Evolutionary conservation across 108 stramenopile genomes (phyloP), one percentile per base, ranked within the genome.

Genomic region (Nitzschia putrida): DNA sequence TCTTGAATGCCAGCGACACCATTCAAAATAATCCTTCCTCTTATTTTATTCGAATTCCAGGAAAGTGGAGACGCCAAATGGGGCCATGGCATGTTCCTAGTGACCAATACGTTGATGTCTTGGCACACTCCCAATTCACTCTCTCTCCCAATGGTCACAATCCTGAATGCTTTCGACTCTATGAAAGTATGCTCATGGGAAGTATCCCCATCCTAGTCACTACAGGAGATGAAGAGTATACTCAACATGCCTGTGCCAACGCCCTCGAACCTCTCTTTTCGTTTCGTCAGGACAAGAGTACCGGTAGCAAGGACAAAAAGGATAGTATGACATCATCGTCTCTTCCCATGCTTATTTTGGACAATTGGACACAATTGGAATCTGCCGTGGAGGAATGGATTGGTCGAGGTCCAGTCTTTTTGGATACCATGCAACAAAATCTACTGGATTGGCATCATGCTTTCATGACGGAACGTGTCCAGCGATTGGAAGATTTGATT

Each of bases 131-230:
- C 14, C 43, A 41, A 9, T 82, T 82, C 39, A 82, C 81, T 5
- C 18, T 82, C 8, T 70, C 78, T 18, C 81, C 81, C 18, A 50
- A 64, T 8, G 81, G 81, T 29, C 81, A 82, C 59, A 82, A 82
- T 51, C 78, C 81, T 14, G 81, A 82, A 42, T 79, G 74, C 13
- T 82, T 79, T 60, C 78, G 81, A 43, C 41, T 82, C 18, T 82
- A 60, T 18, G 81, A 82, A 54, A 78, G 78, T 16, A 71, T 79
- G 0, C 58, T 76, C 40, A 74, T 78, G 43, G 81, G 81, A 14
- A 72, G 70, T 14, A 82, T 82, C 10, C 81, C 81, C 8, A 44
- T 80, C 1, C 16, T 82, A 1, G 73, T 71, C 4, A 25, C 64
- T 7, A 65, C 67, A 24, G 58, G 45, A 14, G 61, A 63, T 24